These are phyloP conservation scores for Penicillium daleae DNA, from an alignment of 495 filamentous ascomycete species.

Conservation along the genomic window DNA sequence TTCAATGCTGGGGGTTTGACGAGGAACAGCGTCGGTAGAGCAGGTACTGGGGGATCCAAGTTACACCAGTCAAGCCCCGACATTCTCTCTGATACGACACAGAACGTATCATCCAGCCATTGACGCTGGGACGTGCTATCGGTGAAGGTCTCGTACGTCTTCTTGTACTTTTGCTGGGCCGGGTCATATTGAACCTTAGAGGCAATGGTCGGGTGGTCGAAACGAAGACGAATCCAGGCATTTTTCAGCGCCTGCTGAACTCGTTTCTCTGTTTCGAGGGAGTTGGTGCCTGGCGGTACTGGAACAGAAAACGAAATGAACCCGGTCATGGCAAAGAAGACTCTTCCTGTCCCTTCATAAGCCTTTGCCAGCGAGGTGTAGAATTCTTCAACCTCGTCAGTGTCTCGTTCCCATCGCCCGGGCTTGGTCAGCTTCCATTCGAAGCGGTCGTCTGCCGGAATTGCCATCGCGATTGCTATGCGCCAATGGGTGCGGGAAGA, in stretches of 20 bases:
- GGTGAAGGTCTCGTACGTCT: constrained; percentile 38
- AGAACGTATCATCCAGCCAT: constrained; percentile 45
- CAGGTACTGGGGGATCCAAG: constrained; percentile 40
- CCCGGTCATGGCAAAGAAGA: constrained; percentile 44
- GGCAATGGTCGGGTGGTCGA: constrained; percentile 49
- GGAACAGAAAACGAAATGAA: background rate
- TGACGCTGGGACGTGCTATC: background rate
- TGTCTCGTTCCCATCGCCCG: constrained; percentile 43
- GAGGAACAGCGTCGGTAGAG: constrained; percentile 43
- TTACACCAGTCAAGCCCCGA: constrained; percentile 47
- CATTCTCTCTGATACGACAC: constrained; percentile 28
- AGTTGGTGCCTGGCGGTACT: background rate
- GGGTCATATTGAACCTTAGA: constrained; percentile 37
- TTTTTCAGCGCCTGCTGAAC: constrained; percentile 25
- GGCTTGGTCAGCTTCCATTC: constrained; percentile 12
- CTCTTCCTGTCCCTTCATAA: constrained; percentile 42
- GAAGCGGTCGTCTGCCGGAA: background rate
- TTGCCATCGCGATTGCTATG: background rate
- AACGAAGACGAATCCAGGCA: constrained; percentile 47
- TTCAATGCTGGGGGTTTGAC: constrained; percentile 21
- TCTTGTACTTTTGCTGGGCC: constrained; percentile 35
- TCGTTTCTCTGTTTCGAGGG: background rate
- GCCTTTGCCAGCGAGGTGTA: constrained; percentile 41
- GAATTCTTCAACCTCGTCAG: constrained; percentile 50
- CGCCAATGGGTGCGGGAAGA: background rate